These are phyloP conservation scores for Gentiana straminea DNA, from an alignment of 257 asterid species.

Conservation along the genomic window DNA sequence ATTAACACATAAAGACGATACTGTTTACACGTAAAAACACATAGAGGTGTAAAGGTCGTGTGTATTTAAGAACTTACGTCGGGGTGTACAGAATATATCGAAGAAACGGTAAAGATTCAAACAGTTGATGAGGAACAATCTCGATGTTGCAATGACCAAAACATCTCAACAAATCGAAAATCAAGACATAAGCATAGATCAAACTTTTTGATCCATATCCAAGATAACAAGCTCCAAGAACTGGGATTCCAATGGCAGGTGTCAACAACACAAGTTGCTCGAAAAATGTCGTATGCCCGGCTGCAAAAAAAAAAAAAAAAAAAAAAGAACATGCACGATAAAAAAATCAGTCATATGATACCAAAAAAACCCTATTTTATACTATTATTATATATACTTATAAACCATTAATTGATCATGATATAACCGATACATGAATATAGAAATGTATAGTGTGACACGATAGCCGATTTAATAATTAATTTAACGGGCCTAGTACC, in stretches of 20 bases:
- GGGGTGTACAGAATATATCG: constrained; percentile 65
- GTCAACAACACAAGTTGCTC: constrained; percentile 47
- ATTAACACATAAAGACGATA: no score
- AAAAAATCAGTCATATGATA: no score
- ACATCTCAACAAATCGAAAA: constrained; percentile 60
- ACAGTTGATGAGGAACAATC: constrained; percentile 61
- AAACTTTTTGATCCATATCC: constrained; percentile 63
- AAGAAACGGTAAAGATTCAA: constrained; percentile 47
- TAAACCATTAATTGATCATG: no score
- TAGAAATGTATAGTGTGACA: no score
- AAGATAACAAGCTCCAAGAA: constrained; percentile 38
- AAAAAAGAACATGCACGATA: neutral
- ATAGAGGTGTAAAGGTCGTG: neutral
- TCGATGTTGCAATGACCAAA: constrained; percentile 84
- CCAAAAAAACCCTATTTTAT: no score
- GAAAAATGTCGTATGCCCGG: constrained; percentile 70
- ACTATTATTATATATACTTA: no score
- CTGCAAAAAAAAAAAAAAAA: constrained; percentile 23
- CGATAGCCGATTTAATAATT: neutral
- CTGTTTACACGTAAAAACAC: no score
- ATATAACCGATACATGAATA: no score
- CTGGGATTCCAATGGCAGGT: constrained; percentile 61
- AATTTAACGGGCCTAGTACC: constrained; percentile 21
- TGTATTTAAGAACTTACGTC: constrained; percentile 41
- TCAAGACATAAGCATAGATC: constrained; percentile 53